Base-by-base conservation (phyloP, 2,329 filamentous ascomycete genomes). In the Whalleya microplaca region DNA sequence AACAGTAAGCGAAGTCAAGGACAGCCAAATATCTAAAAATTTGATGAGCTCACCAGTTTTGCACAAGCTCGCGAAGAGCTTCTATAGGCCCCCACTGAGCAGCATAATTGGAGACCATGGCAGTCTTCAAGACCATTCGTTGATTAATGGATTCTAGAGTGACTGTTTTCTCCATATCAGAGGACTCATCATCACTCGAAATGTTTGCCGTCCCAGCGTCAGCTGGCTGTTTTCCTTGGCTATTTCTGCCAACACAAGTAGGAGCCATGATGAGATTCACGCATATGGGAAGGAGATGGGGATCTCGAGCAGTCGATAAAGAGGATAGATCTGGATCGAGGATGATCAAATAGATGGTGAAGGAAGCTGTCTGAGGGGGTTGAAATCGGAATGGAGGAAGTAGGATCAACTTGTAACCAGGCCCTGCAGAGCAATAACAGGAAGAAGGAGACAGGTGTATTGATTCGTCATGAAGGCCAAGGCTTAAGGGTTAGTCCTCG, bases 51-150 rank as follows among this genome's bases (percentile, higher is more conserved):
- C 59, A 69, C 72, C 70, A 73, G 54, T 73, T 72, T 45, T 72
- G 70, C 19, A 72, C 59, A 2, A 73, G 53, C 56, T 73, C 72
- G 16, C 70, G 64, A 21, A 74, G 73, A 4, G 71, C 71, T 51
- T 72, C 56, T n/a, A 55, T 44, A 4, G 57, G 47, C n/a, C 41
- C 43, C 59, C 59, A 60, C 23, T 56, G 41, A 2, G 47, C 21
- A 27, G 61, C 61, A 21, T 61, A 63, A 41, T 32, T 56, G 3
- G 55, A 55, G 16, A 14, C n/a, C 2, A 59, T 41, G 2, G 47
- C 20, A 12, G 50, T 49, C 20, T 48, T 43, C 2, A 63, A 56
- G 2, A 48, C 51, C 41, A 27, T 53, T 27, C 37, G 21, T 16
- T 51, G 37, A 4, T 50, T 48, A 16, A 60, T 56, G 8, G 53